These are phyloP conservation scores for Sclerotinia borealis DNA, from an alignment of 2,329 filamentous ascomycete species.

Conservation along the genomic window DNA sequence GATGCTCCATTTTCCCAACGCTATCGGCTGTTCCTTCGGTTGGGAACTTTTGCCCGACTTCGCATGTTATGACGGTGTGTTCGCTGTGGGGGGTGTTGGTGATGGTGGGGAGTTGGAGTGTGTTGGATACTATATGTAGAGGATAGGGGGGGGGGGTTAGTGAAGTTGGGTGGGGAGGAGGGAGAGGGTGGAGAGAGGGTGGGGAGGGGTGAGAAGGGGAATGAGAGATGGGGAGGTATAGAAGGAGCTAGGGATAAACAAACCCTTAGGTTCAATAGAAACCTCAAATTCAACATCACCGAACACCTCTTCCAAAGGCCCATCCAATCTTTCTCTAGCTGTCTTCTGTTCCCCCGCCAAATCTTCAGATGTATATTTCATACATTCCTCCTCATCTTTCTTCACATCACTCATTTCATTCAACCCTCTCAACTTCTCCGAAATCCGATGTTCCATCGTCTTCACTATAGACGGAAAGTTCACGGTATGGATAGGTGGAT, in stretches of 20 bases:
- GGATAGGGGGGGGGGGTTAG: not conserved
- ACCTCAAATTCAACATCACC: not conserved
- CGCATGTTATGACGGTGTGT: not conserved
- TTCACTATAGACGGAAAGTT: not conserved
- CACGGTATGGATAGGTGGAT: constrained; percentile 9
- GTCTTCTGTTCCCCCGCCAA: not conserved
- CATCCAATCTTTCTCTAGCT: not conserved
- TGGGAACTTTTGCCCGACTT: constrained; percentile 21
- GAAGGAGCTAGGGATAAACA: not conserved
- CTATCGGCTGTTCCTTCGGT: constrained; percentile 12
- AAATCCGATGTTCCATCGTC: not conserved
- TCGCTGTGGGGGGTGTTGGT: not conserved
- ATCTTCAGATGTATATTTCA: not conserved
- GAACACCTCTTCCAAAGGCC: not conserved
- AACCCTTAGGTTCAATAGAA: not conserved
- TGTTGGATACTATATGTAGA: constrained; percentile 4
- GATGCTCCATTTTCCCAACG: constrained; percentile 10
- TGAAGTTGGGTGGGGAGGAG: too few relatives aligned
- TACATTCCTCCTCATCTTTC: not conserved
- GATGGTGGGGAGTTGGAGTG: not conserved
- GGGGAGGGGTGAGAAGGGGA: too few relatives aligned
- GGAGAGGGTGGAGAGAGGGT: too few relatives aligned
- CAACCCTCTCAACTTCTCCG: not conserved
- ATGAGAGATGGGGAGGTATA: too few relatives aligned
- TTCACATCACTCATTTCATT: not conserved